Conservation (phyloP, 805 yeast species). For the Yarrowia osloensis region DNA sequence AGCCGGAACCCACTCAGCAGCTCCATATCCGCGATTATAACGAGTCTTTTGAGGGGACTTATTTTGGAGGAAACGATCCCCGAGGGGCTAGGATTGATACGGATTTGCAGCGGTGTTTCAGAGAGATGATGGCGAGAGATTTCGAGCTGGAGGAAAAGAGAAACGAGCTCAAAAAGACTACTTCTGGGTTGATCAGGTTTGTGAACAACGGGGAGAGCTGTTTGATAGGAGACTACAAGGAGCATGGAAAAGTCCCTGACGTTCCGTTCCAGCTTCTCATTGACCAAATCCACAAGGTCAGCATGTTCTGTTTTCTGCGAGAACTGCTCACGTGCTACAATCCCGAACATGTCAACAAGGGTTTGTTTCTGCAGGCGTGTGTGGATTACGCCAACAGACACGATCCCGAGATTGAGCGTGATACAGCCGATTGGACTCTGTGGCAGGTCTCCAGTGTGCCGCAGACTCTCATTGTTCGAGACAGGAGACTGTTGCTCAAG, state of each 20-base stretch:
- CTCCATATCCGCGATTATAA: neutral
- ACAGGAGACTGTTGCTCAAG: neutral
- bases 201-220: no score
- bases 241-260: neutral
- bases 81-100: no score
- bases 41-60: no score
- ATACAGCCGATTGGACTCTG: neutral
- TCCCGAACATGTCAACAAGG: neutral
- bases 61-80: neutral
- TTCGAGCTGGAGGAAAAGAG: no score
- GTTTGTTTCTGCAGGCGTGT: neutral
- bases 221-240: neutral
- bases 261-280: neutral
- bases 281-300: neutral
- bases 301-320: neutral
- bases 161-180: no score
- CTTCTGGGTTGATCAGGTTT: no score
- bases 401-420: neutral
- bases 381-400: neutral
- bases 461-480: no score
- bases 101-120: neutral
- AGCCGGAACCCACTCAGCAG: no score
- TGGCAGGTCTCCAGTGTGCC: no score
- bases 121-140: neutral
- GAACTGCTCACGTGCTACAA: neutral